These are phyloP conservation scores for Clarireedia monteithiana DNA, from an alignment of 2,329 filamentous ascomycete species.

Conservation along the genomic window DNA sequence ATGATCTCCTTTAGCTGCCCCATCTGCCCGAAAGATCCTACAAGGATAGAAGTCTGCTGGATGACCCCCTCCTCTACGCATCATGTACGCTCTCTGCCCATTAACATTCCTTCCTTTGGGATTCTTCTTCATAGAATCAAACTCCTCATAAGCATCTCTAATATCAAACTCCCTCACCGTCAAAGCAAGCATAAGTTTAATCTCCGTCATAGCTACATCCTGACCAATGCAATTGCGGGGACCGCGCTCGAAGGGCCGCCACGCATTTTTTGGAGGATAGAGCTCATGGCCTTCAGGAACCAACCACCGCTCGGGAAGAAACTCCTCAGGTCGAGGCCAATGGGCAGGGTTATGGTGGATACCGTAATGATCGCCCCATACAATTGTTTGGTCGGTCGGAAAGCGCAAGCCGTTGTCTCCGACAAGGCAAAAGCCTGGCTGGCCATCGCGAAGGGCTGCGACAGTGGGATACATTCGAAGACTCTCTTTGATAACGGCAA, in stretches of 20 bases:
- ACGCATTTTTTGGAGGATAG: conserved; percentile 36
- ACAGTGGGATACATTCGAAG: not conserved
- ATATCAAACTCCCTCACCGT: conserved; percentile 8
- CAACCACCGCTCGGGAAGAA: conserved; percentile 42
- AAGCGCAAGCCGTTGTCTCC: not conserved
- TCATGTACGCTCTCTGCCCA: conserved; percentile 3
- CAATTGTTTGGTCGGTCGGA: not conserved
- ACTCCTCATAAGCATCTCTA: not conserved
- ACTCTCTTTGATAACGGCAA: conserved; percentile 18
- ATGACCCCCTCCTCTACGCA: not conserved
- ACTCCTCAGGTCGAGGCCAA: conserved; percentile 38
- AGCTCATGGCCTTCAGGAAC: conserved; percentile 28
- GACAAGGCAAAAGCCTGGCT: not conserved
- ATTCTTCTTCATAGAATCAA: not conserved
- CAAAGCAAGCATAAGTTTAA: conserved; percentile 40
- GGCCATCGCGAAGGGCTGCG: not conserved
- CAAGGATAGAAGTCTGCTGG: not conserved
- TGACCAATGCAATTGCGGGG: conserved; percentile 50
- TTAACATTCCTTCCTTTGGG: not conserved
- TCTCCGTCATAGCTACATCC: conserved; percentile 41
- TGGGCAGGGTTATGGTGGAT: conserved; percentile 33
- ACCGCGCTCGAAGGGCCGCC: conserved; percentile 47
- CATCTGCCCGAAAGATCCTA: not conserved
- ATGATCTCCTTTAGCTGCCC: no score
- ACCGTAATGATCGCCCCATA: not conserved